Conservation (phyloP, 1,284 basidiomycete species). For the Ceratobasidium sp. region DNA sequence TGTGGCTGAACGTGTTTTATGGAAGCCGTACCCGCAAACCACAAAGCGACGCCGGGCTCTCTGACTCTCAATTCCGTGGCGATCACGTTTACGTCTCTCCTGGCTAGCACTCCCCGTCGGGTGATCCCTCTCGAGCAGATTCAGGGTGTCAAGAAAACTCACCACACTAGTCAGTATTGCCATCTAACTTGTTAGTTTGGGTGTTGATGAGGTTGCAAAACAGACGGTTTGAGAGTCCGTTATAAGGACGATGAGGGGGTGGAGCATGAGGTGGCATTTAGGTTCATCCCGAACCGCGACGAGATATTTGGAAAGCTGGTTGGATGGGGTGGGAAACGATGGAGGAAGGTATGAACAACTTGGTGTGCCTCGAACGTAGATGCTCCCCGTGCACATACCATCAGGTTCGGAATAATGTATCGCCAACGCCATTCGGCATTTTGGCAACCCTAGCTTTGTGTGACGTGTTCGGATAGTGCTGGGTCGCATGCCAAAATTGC, state of each 20-base stretch:
- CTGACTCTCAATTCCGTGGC: slow-evolving; percentile 61
- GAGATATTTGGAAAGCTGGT: slow-evolving; percentile 41
- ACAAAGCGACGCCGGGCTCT: slow-evolving; percentile 61
- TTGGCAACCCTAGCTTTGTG: too few species aligned
- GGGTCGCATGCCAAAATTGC: too few species aligned
- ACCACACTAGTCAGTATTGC: slow-evolving; percentile 48
- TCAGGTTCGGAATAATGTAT: slow-evolving; percentile 54
- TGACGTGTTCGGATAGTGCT: too few species aligned
- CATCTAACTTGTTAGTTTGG: neutral
- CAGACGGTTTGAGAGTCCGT: slow-evolving; percentile 28
- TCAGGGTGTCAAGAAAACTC: slow-evolving; percentile 64
- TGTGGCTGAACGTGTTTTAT: slow-evolving; percentile 35
- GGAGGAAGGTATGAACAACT: slow-evolving; percentile 20
- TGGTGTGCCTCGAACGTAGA: slow-evolving; percentile 55
- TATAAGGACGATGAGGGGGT: slow-evolving; percentile 9
- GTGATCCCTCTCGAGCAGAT: slow-evolving; percentile 58
- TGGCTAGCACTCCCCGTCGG: slow-evolving; percentile 58
- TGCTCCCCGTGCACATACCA: slow-evolving; percentile 78
- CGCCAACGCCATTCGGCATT: too few species aligned
- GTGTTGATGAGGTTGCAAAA: neutral
- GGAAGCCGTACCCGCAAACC: slow-evolving; percentile 67
- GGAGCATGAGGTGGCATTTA: slow-evolving; percentile 30
- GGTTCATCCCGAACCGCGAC: slow-evolving; percentile 33
- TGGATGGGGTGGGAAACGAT: slow-evolving; percentile 37
- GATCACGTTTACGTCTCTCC: slow-evolving; percentile 64